These are phyloP conservation scores for Heliocybe sulcata DNA, from an alignment of 1,284 basidiomycete species.

Conservation along the genomic window DNA sequence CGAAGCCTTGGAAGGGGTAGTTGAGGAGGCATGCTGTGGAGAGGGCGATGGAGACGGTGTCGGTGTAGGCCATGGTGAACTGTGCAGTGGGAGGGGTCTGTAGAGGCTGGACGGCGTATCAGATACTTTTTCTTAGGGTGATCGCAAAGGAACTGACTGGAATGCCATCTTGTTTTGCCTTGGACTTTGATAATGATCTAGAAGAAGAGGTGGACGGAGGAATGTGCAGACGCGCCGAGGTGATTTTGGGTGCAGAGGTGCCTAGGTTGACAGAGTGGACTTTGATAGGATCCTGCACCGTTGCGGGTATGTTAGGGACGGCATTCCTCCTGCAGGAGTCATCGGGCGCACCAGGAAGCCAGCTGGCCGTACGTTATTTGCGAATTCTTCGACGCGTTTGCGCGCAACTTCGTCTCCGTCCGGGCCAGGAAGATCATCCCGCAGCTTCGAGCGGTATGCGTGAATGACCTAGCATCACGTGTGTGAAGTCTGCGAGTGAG, in stretches of 20 bases:
- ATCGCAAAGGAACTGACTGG: conserved; percentile 14
- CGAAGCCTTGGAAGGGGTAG: conserved; percentile 74
- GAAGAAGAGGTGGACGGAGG: neutral
- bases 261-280: conserved; percentile 73
- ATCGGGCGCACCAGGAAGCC: conserved; percentile 50
- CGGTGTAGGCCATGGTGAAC: conserved; percentile 63
- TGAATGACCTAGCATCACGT: conserved; percentile 18
- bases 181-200: neutral
- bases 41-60: conserved; percentile 66
- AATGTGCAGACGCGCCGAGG: conserved; percentile 38
- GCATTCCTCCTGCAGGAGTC: too few species aligned
- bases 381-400: conserved; percentile 60
- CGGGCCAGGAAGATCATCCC: conserved; percentile 48
- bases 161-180: conserved; percentile 12
- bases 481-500: neutral
- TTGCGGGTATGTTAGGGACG: neutral
- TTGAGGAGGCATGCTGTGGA: conserved; percentile 81
- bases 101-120: too few species aligned
- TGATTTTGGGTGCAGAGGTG: conserved; percentile 57
- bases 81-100: conserved; percentile 21
- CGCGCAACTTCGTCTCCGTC: conserved; percentile 71
- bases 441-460: conserved; percentile 70
- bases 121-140: too few species aligned
- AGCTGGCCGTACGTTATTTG: conserved; percentile 61
- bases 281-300: conserved; percentile 61